phyloP scores from a whole-genome alignment of 2,329 filamentous ascomycete species.

The Piedraia hortae region DNA sequence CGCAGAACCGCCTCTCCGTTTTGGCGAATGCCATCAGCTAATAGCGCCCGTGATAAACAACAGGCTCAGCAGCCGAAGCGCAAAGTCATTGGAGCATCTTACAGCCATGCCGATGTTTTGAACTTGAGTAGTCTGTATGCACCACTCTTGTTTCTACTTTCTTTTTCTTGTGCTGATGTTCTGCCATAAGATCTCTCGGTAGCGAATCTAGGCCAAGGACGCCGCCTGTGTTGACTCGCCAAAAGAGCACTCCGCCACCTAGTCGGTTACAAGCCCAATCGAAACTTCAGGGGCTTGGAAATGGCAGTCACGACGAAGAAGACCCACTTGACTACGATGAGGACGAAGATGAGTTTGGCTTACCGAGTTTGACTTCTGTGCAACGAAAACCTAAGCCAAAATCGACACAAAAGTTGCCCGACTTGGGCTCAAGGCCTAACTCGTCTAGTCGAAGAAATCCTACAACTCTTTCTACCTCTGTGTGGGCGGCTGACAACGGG shows the following conservation, averaged over 20 bases:
- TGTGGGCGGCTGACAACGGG: slow-evolving; percentile 50
- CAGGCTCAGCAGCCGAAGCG: slow-evolving; percentile 17
- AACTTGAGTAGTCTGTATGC: slow-evolving; percentile 57
- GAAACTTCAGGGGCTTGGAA: slow-evolving; percentile 52
- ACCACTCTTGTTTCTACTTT: slow-evolving; percentile 1
- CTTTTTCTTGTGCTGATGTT: not conserved
- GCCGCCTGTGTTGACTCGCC: slow-evolving; percentile 34
- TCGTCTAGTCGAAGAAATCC: slow-evolving; percentile 3
- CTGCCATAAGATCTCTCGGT: slow-evolving; percentile 5
- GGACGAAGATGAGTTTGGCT: slow-evolving; percentile 81
- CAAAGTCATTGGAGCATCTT: slow-evolving; percentile 74
- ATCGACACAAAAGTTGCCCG: slow-evolving; percentile 17
- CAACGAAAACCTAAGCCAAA: slow-evolving; percentile 36
- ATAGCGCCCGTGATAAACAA: slow-evolving; percentile 12
- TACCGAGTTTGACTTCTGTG: slow-evolving; percentile 81
- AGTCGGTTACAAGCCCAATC: too few species aligned
- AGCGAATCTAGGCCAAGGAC: slow-evolving; percentile 38
- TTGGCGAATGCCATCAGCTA: slow-evolving; percentile 37
- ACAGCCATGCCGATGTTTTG: slow-evolving; percentile 85
- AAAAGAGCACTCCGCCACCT: slow-evolving; percentile 29
- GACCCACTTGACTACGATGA: slow-evolving; percentile 58
- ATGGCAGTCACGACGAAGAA: slow-evolving; percentile 34
- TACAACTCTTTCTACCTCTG: slow-evolving; percentile 3
- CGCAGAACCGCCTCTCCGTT: slow-evolving; percentile 63
- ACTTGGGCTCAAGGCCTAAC: slow-evolving; percentile 13